phyloP scores from a whole-genome alignment of 306 rosid species.

The Prunus mongolica region DNA sequence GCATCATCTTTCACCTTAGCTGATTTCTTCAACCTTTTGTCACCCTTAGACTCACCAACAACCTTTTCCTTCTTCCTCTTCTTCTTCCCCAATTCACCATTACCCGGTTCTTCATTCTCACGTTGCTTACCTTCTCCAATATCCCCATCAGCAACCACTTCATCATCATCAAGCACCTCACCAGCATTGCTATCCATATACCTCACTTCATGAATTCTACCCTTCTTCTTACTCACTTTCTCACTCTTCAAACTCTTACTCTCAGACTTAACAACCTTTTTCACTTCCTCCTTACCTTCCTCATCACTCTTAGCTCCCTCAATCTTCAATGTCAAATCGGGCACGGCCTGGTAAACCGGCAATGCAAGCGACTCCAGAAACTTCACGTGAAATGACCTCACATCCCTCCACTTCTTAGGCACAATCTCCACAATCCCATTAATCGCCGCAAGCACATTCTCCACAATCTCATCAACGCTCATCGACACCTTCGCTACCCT shows the following conservation, averaged over 20 bases:
- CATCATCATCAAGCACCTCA: slow-evolving; percentile 25
- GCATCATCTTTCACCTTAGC: not conserved
- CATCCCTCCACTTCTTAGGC: slow-evolving; percentile 66
- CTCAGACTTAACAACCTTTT: not conserved
- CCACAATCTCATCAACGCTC: slow-evolving; percentile 49
- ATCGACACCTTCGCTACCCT: slow-evolving; percentile 54
- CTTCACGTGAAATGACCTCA: slow-evolving; percentile 79
- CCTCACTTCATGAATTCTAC: slow-evolving; percentile 67
- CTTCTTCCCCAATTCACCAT: slow-evolving; percentile 19
- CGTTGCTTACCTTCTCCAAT: slow-evolving; percentile 7
- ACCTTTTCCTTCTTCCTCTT: slow-evolving; percentile 49
- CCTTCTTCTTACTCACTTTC: slow-evolving; percentile 49
- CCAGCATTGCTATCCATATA: slow-evolving; percentile 55
- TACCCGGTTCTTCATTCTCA: slow-evolving; percentile 21
- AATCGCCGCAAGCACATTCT: slow-evolving; percentile 52
- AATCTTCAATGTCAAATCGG: slow-evolving; percentile 55
- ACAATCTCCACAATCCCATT: slow-evolving; percentile 54
- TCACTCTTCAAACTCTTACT: slow-evolving; percentile 5
- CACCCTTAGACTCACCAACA: slow-evolving; percentile 20
- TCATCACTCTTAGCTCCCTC: slow-evolving; percentile 37
- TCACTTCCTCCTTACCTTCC: slow-evolving; percentile 8
- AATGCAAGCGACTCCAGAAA: slow-evolving; percentile 58
- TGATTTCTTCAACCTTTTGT: slow-evolving; percentile 5
- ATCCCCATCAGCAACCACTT: slow-evolving; percentile 15
- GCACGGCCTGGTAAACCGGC: slow-evolving; percentile 61